These are phyloP conservation scores for Phialophora verrucosa DNA, from an alignment of 2,329 filamentous ascomycete genomes.

Conservation along the genomic window DNA sequence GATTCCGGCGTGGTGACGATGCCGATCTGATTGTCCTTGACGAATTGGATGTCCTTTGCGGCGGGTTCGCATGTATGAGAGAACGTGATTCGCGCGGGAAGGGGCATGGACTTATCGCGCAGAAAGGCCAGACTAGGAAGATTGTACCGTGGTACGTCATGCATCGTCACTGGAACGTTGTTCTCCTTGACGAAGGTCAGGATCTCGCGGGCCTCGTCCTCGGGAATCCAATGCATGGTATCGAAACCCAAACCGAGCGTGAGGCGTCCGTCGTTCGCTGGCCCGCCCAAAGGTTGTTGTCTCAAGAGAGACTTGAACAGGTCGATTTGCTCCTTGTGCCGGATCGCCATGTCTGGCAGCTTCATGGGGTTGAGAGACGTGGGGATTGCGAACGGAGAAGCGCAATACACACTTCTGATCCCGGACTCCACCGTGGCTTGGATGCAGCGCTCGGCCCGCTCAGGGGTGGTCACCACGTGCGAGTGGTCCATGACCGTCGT, in stretches of 20 bases:
- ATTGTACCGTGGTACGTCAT: conserved; percentile 41
- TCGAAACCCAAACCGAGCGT: conserved; percentile 43
- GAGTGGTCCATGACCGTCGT: conserved; percentile 45
- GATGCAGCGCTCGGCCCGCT: conserved; percentile 40
- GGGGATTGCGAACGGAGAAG: conserved; percentile 31
- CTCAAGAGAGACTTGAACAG: conserved; percentile 35
- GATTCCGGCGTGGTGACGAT: conserved; percentile 57
- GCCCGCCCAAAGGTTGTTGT: conserved; percentile 36
- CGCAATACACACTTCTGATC: conserved; percentile 42
- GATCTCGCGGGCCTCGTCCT: conserved; percentile 28
- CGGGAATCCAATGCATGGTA: conserved; percentile 37
- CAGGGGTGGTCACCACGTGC: conserved; percentile 37
- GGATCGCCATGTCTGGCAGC: conserved; percentile 14
- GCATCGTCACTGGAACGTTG: conserved; percentile 39
- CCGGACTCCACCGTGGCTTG: conserved; percentile 40
- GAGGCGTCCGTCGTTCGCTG: conserved; percentile 39
- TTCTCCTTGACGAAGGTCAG: conserved; percentile 24
- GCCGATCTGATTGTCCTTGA: conserved; percentile 31
- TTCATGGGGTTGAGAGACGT: conserved; percentile 19
- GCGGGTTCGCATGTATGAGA: conserved; percentile 47
- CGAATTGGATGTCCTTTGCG: conserved; percentile 37
- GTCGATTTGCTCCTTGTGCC: conserved; percentile 26
- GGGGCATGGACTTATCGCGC: conserved; percentile 11
- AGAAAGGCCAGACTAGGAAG: conserved; percentile 8
- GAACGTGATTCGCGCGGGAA: conserved; percentile 41